Evolutionary conservation across 2,329 filamentous ascomycete genomes (phyloP), one percentile per base, ranked within the genome.

Genomic region (Coleophoma cylindrospora): DNA sequence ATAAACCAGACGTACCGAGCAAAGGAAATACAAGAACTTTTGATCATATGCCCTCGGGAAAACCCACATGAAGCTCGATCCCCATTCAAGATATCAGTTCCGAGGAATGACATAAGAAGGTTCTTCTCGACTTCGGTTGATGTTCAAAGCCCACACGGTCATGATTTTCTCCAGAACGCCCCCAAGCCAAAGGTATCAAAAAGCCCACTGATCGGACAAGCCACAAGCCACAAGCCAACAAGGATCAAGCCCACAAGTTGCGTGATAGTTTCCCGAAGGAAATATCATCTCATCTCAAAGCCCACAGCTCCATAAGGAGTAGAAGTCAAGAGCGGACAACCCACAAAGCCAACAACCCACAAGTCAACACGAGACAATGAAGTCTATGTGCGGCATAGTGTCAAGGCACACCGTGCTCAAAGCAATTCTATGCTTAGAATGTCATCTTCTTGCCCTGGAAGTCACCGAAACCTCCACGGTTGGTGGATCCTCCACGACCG

Each of bases 361-460:
- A 57, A 54, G 59, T 60, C 54, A 61, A 55, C 52, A 53, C 49
- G 47, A 45, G 49, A 43, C 49, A 55, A 50, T 49, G 43, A 54
- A 55, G 37, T 43, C 38, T 49, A 38, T 54, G 58, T 64, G 57
- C 61, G 56, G 62, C 61, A 52, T 13, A 54, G 49, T 57, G 56
- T 58, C 54, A 53, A 51, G 50, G 54, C 52, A 56, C 53, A 54
- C 53, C 48, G 48, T 53, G 40, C 53, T 51, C 49, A 53, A 27
- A 27, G 27, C 9, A 27, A 27, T 10, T 8, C 9, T 27, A 27
- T 27, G 27, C 27, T 27, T 13, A 15, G 50, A 66, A 64, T 57
- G 72, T 74, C 63, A 74, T 69, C 70, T 80, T 80, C 64, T 72
- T 71, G 64, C 78, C 78, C 61, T 73, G 65, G 72, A 81, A 81